phyloP scores from a whole-genome alignment of 768 basidiomycete genomes.

The Lactarius akahatsu region DNA sequence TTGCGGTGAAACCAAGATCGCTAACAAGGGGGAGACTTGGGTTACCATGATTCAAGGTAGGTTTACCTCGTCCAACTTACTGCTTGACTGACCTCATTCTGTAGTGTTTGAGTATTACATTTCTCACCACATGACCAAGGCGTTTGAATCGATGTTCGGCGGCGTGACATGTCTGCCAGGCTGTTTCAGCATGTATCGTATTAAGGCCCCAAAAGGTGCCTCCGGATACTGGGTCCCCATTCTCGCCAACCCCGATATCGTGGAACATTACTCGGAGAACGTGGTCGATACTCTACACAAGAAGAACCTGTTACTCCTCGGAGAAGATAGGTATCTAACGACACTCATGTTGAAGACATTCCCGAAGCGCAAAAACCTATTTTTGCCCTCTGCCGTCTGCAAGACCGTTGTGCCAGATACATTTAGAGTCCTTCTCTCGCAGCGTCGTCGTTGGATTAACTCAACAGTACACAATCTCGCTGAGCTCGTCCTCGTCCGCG shows the following conservation, averaged over 20 bases:
- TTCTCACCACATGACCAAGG: constrained; percentile 98
- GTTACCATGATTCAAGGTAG: constrained; percentile 99
- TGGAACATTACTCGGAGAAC: constrained; percentile 99
- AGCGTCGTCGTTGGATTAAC: constrained; percentile 99
- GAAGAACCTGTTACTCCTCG: constrained; percentile 95
- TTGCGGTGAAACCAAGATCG: constrained; percentile 99
- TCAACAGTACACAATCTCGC: constrained; percentile 97
- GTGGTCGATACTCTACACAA: constrained; percentile 99
- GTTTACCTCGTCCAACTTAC: not conserved
- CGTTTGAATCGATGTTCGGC: constrained; percentile 99
- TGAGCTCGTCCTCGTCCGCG: constrained; percentile 92
- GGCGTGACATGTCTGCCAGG: constrained; percentile 99
- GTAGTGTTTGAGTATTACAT: constrained; percentile 99
- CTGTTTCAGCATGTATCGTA: constrained; percentile 99
- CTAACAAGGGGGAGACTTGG: constrained; percentile 97
- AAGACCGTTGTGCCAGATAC: constrained; percentile 98
- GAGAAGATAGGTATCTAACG: constrained; percentile 98
- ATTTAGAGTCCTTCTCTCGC: constrained; percentile 89
- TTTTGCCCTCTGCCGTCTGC: constrained; percentile 98
- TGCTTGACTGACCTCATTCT: constrained; percentile 15
- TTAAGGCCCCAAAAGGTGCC: constrained; percentile 98
- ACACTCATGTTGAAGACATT: constrained; percentile 98
- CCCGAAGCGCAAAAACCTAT: constrained; percentile 99
- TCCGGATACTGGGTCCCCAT: constrained; percentile 98
- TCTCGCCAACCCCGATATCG: constrained; percentile 96